phyloP scores from a whole-genome alignment of 352 stramenopile genomes.

The Phytophthora multivora region DNA sequence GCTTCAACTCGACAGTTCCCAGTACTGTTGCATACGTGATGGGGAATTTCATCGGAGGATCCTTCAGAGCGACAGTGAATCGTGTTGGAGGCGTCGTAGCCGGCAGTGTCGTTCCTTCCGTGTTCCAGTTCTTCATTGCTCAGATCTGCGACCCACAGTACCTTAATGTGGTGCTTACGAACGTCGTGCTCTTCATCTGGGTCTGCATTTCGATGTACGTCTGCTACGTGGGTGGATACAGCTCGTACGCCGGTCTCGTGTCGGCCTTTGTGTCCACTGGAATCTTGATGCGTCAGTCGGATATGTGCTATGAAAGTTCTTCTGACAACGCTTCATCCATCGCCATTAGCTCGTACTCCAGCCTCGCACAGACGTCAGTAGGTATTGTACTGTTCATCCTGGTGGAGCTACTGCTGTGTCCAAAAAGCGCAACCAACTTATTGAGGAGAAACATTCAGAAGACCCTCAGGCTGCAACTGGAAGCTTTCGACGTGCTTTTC shows the following conservation, averaged over 20 bases:
- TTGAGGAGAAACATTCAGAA: constrained; percentile 73
- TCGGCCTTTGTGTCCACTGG: constrained; percentile 67
- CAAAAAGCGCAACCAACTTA: constrained; percentile 59
- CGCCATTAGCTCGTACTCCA: constrained; percentile 73
- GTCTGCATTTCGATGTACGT: constrained; percentile 71
- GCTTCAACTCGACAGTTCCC: constrained; percentile 62
- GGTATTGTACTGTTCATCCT: constrained; percentile 78
- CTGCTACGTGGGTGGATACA: constrained; percentile 58
- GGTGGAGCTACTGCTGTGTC: constrained; percentile 61
- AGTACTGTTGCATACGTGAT: constrained; percentile 69
- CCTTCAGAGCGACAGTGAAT: constrained; percentile 77
- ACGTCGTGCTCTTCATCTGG: constrained; percentile 61
- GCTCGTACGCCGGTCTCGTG: constrained; percentile 60
- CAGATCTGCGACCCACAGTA: constrained; percentile 52
- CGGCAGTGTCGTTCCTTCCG: constrained; percentile 74
- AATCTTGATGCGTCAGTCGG: constrained; percentile 63
- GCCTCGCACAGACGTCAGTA: constrained; percentile 74
- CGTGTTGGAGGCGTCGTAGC: constrained; percentile 78
- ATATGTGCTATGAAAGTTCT: constrained; percentile 44
- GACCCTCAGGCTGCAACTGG: constrained; percentile 58
- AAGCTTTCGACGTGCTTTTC: constrained; percentile 66
- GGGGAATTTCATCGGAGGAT: constrained; percentile 72
- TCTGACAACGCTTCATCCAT: constrained; percentile 40
- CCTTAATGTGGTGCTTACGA: constrained; percentile 44
- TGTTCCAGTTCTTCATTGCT: constrained; percentile 83